Evolutionary conservation across 2,329 filamentous ascomycete species (phyloP), one percentile per base, ranked within the genome.

Genomic region (Hawksworthiomyces lignivorus): DNA sequence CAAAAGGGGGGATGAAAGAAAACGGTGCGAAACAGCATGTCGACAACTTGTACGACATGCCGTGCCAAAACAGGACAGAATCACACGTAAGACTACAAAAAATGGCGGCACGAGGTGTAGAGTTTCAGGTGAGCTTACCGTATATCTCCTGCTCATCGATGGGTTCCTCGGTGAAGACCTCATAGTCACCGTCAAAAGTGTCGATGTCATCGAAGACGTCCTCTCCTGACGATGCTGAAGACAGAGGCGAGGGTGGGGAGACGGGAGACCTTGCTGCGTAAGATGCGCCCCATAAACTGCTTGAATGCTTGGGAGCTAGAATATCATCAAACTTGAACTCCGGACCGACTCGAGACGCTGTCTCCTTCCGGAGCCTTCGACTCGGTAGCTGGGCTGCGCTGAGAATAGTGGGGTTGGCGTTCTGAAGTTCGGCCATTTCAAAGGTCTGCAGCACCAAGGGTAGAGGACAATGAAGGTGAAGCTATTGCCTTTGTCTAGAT

Each of bases 111-210:
- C n/a, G n/a, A n/a, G n/a, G n/a, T n/a, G n/a, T n/a, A n/a, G n/a
- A n/a, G n/a, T n/a, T n/a, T n/a, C n/a, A 27, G 14, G 31, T 30
- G 24, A 29, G 38, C 68, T 48, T 67, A 92, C 87, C 88, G 59
- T 90, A 98, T 31, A 98, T 90, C 64, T 98, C 92, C 62, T 96
- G 92, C 61, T 94, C 87, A 58, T 98, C 92, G 52, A 98, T 95
- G 44, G 85, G 84, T 54, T 97, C 89, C 27, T 80, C 71, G 2
- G 70, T 67, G 36, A 78, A 72, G 45, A 82, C 77, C 38, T 77
- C 67, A 37, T 61, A 67, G 36, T 62, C 62, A 4, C 56, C 56
- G 11, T 48, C 47, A 11, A 42, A 42, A 8, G 28, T 36, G 18
- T 44, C 44, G 4, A 41, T 19, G 10, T 48, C 44, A 19, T 35